Conservation (phyloP, 2,329 filamentous ascomycete species). For the Fusarium sp. region DNA sequence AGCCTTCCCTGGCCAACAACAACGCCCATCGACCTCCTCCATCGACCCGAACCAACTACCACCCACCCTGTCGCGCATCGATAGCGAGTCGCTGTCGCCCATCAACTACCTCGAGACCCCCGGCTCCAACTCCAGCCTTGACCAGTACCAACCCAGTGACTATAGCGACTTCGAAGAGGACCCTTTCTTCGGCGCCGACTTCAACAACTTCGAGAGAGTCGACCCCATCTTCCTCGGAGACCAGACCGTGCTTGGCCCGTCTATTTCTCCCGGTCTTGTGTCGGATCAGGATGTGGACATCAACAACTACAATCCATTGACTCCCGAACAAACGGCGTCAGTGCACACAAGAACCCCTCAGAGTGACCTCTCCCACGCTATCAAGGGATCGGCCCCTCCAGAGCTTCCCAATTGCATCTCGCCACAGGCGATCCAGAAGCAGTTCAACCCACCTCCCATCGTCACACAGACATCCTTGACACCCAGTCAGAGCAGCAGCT, state of each 20-base stretch:
- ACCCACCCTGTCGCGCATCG: slow-evolving; percentile 56
- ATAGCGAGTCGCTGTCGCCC: slow-evolving; percentile 47
- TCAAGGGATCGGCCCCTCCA: slow-evolving; percentile 37
- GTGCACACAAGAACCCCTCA: slow-evolving; percentile 58
- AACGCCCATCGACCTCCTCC: slow-evolving; percentile 46
- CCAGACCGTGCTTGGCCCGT: slow-evolving; percentile 38
- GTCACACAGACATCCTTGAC: slow-evolving; percentile 53
- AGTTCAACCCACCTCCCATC: slow-evolving; percentile 50
- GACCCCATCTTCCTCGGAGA: slow-evolving; percentile 60
- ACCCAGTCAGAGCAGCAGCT: slow-evolving; percentile 62
- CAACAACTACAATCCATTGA: slow-evolving; percentile 57
- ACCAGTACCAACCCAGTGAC: slow-evolving; percentile 63
- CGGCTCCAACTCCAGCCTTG: slow-evolving; percentile 60
- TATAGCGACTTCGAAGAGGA: slow-evolving; percentile 61
- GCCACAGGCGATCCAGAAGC: slow-evolving; percentile 56
- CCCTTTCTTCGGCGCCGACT: slow-evolving; percentile 64
- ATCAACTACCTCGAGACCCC: slow-evolving; percentile 57
- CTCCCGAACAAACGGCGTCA: slow-evolving; percentile 64
- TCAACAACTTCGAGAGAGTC: slow-evolving; percentile 56
- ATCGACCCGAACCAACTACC: slow-evolving; percentile 55
- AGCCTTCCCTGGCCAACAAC: slow-evolving; percentile 41
- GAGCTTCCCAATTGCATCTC: slow-evolving; percentile 53
- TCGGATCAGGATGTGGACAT: slow-evolving; percentile 40
- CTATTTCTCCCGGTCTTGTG: slow-evolving; percentile 27
- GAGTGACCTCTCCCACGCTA: slow-evolving; percentile 47